Evolutionary conservation across 306 rosid genomes (phyloP), one percentile per base, ranked within the genome.

Genomic region (Ochetophila trinervis): DNA sequence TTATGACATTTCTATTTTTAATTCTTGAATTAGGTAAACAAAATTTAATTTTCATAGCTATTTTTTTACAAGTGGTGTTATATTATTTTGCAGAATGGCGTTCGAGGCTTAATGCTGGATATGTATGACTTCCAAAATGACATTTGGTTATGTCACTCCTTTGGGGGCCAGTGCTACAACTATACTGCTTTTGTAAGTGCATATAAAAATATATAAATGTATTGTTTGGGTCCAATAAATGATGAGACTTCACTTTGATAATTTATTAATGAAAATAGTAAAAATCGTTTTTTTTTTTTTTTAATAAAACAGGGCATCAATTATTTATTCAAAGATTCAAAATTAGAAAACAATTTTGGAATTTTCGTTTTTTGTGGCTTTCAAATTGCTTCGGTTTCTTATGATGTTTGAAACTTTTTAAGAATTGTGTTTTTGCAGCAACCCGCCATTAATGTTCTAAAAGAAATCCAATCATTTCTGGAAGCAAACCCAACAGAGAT

Each of bases 91-190:
- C 90, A 93, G 97, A 83, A 87, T 71, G 99, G 97, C 10, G 80
- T 90, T 9, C 60, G 99, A 79, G 99, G 94, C 6, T 78, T 93
- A 35, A 89, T 93, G 99, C 96, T 93, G 11, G 99, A 93, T 75
- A 34, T 86, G 87, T 93, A 93, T 65, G 97, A 93, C 80, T 93
- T 86, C 59, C 51, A 70, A 77, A 86, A 86, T 53, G 97, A 86
- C 53, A 69, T 87, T 66, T 93, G 99, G 99, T 48, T 93, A 51
- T 93, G 99, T 79, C 99, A 93, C 75, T 81, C 86, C 21, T 74
- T 14, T 12, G 82, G 80, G 16, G 96, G 99, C 74, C 75, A 79
- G 45, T 93, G 99, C 80, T 79, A 74, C 82, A 86, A 93, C 79
- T 84, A 65, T 72, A 93, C 99, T 23, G 88, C 99, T 65, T 93